Evolutionary conservation across 352 stramenopile genomes (phyloP).

Genomic region (Phytophthora ohioensis): DNA sequence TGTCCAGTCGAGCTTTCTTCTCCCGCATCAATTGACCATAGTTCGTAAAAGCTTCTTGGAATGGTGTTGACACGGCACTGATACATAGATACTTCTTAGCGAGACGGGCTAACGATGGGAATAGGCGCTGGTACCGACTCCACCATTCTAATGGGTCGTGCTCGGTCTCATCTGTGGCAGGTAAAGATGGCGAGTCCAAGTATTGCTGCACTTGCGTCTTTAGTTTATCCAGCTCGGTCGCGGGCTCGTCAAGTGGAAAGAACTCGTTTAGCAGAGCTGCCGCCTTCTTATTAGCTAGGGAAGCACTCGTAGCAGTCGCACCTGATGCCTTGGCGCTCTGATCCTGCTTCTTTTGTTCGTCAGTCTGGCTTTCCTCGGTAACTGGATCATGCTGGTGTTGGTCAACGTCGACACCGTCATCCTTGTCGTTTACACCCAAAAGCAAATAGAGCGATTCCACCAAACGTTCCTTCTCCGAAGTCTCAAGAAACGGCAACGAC

Average conservation of each 20-base stretch:
- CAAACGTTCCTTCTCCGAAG: conserved; percentile 59
- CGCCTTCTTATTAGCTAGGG: conserved; percentile 32
- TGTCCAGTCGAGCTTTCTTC: conserved; percentile 81
- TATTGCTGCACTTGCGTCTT: conserved; percentile 77
- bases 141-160: conserved; percentile 88
- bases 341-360: conserved; percentile 41
- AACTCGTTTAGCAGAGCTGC: conserved; percentile 64
- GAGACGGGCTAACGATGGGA: conserved; percentile 72
- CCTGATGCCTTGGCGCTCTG: conserved; percentile 28
- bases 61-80: conserved; percentile 75
- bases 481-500: conserved; percentile 68
- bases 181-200: conserved; percentile 70
- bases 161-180: conserved; percentile 71
- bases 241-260: conserved; percentile 64
- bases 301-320: neutral
- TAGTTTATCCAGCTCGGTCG: conserved; percentile 67
- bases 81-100: conserved; percentile 84
- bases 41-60: conserved; percentile 83
- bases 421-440: conserved; percentile 52
- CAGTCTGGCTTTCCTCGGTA: conserved; percentile 21
- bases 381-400: conserved; percentile 20
- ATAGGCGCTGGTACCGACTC: conserved; percentile 76
- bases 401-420: conserved; percentile 33
- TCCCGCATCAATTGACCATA: conserved; percentile 81
- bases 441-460: conserved; percentile 64